phyloP scores from a whole-genome alignment of 73 alveolate genomes.

The Uronychia binucleata region DNA sequence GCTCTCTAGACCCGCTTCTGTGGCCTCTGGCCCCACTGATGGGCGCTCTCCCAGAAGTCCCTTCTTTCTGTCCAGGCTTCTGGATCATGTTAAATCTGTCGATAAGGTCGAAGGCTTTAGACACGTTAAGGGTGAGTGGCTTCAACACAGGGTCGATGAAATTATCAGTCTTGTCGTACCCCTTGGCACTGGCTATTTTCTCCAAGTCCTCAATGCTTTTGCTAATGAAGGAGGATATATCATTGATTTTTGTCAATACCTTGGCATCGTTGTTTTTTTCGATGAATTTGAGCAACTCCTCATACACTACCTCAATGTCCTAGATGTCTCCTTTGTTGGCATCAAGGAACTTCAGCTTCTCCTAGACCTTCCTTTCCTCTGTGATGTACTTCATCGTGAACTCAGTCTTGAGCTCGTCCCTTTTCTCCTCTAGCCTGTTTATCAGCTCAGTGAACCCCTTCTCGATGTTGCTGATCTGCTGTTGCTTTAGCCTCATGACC shows the following conservation, averaged over 20 bases:
- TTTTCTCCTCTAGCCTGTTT: constrained; percentile 71
- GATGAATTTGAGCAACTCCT: constrained; percentile 61
- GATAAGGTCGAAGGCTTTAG: constrained; percentile 60
- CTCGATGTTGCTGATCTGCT: constrained; percentile 46
- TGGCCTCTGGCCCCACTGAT: constrained; percentile 1
- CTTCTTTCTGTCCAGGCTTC: not conserved
- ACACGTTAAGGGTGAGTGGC: constrained; percentile 76
- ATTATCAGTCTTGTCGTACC: constrained; percentile 68
- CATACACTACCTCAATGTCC: constrained; percentile 59
- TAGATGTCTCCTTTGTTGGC: constrained; percentile 57
- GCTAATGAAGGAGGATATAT: constrained; percentile 57
- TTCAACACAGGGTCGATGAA: constrained; percentile 71
- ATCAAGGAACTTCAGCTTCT: not conserved
- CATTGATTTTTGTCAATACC: constrained; percentile 65
- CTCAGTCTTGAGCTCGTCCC: constrained; percentile 53
- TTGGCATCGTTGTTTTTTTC: constrained; percentile 68
- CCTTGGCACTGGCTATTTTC: constrained; percentile 71
- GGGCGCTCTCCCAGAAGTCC: not conserved
- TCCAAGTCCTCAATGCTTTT: constrained; percentile 70
- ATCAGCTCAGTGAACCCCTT: constrained; percentile 70
- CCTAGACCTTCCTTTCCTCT: not conserved
- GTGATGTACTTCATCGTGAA: not conserved
- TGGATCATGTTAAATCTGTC: constrained; percentile 57
- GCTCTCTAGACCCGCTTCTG: not conserved
- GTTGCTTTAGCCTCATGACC: constrained; percentile 45